Percentiles rank a stretch among this genome's conserved stretches.
Conservation (phyloP, 2,329 filamentous ascomycete species). For the Penicillium sp. region DNA sequence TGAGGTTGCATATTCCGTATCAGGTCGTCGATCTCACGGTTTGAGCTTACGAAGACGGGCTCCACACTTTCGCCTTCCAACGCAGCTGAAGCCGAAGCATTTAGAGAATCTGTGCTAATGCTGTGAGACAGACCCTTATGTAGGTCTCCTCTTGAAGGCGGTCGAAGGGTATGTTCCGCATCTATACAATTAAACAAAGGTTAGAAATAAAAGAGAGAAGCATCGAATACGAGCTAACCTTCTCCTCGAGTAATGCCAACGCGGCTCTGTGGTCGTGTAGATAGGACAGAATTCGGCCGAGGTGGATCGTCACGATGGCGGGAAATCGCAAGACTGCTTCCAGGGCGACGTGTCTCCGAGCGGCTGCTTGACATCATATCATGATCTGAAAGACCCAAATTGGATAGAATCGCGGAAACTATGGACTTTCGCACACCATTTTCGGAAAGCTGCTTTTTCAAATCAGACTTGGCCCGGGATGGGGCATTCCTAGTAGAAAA, state of each 20-base stretch:
- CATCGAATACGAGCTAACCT: constrained; percentile 20
- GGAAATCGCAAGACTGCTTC: constrained; percentile 23
- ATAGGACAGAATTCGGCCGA: constrained; percentile 29
- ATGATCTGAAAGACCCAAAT: constrained; percentile 55
- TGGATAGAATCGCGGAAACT: constrained; percentile 72
- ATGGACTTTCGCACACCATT: constrained; percentile 86
- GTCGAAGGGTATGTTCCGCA: constrained; percentile 20
- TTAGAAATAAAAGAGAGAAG: not conserved
- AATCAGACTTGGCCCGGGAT: constrained; percentile 77
- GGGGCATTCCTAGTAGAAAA: constrained; percentile 61
- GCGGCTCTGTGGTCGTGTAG: constrained; percentile 23
- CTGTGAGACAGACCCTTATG: constrained; percentile 19
- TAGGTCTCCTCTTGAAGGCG: constrained; percentile 20
- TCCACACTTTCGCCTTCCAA: constrained; percentile 69
- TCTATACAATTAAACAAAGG: not conserved
- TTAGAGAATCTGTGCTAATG: constrained; percentile 16
- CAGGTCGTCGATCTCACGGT: constrained; percentile 82
- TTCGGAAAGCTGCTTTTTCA: constrained; percentile 79
- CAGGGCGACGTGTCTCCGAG: constrained; percentile 20
- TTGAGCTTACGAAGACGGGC: constrained; percentile 76
- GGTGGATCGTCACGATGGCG: constrained; percentile 25
- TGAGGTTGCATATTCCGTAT: constrained; percentile 73
- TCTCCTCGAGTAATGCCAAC: constrained; percentile 12
- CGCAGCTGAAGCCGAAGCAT: constrained; percentile 34
- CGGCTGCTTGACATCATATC: constrained; percentile 19